A percentile compares a stretch with the other conserved stretches of the same genome.
Evolutionary conservation across 106 monocot genomes (phyloP).

Genomic region (Phalaenopsis aphrodite): DNA sequence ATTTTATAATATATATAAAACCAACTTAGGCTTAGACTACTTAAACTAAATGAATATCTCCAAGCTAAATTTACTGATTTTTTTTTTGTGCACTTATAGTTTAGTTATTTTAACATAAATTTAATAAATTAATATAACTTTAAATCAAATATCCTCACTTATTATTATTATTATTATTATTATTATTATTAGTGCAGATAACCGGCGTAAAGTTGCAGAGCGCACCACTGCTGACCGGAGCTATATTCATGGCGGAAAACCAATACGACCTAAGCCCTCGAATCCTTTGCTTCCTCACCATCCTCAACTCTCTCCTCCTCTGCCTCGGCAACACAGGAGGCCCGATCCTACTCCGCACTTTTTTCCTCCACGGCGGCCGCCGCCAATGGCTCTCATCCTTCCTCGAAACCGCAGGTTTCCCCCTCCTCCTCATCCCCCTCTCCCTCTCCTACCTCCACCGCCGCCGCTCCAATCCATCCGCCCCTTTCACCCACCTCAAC

Average conservation of each 20-base stretch:
- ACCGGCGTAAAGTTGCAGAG: too few relatives aligned
- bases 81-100: too few relatives aligned
- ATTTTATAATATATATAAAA: too few relatives aligned
- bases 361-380: constrained; percentile 9
- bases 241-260: background rate
- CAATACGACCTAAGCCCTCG: background rate
- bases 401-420: constrained; percentile 2
- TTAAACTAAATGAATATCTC: too few relatives aligned
- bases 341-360: constrained; percentile 7
- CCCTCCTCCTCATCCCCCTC: constrained; percentile 10
- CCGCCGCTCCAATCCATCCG: constrained; percentile 1
- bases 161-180: too few relatives aligned
- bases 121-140: too few relatives aligned
- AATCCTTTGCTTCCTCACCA: background rate
- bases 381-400: constrained; percentile 8
- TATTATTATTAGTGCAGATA: too few relatives aligned
- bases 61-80: too few relatives aligned
- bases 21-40: too few relatives aligned
- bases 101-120: too few relatives aligned
- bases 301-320: background rate
- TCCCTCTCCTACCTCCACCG: constrained; percentile 4
- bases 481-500: background rate
- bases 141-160: too few relatives aligned
- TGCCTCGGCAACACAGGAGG: constrained; percentile 6
- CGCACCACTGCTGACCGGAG: too few relatives aligned